Evolutionary conservation across 73 alveolate genomes (phyloP).

Genomic region (Symbiodinium natans): DNA sequence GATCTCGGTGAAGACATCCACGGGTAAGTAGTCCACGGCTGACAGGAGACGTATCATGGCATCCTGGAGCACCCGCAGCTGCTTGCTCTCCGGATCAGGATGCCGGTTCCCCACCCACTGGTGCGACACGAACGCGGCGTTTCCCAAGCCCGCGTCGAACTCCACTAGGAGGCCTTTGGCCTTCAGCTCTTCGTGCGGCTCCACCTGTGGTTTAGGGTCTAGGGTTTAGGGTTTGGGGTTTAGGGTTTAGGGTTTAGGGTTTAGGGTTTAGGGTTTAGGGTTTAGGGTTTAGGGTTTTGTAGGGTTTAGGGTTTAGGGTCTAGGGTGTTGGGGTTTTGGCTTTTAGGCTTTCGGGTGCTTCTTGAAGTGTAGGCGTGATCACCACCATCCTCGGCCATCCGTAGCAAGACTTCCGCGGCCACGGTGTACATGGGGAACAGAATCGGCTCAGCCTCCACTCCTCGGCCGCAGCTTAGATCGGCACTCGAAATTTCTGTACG

Average conservation of each 20-base stretch:
- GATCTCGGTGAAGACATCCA: not conserved
- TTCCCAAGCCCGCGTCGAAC: not conserved
- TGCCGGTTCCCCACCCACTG: not conserved
- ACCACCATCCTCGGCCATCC: not conserved
- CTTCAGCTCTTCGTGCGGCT: conserved; percentile 24
- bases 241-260: not conserved
- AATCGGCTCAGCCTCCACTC: not conserved
- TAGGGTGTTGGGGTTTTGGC: too few relatives aligned
- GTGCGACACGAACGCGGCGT: conserved; percentile 9
- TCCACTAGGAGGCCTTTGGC: not conserved
- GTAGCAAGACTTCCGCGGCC: not conserved
- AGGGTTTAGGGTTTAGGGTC: too few relatives aligned
- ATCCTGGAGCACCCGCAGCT: not conserved
- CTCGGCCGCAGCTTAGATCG: too few relatives aligned
- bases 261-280: too few relatives aligned
- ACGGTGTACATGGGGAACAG: not conserved
- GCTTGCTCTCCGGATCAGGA: conserved; percentile 20
- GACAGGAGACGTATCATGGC: not conserved
- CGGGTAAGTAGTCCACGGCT: not conserved
- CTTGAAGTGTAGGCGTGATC: too few relatives aligned
- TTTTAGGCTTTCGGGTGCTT: too few relatives aligned
- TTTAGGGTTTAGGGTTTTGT: too few relatives aligned
- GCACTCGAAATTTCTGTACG: too few relatives aligned
- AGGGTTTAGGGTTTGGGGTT: too few relatives aligned
- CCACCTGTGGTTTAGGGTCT: not conserved